Percentiles rank a stretch among this genome's conserved stretches.
phyloP scores from a whole-genome alignment of 164 flowering plant species.

The Houttuynia cordata region DNA sequence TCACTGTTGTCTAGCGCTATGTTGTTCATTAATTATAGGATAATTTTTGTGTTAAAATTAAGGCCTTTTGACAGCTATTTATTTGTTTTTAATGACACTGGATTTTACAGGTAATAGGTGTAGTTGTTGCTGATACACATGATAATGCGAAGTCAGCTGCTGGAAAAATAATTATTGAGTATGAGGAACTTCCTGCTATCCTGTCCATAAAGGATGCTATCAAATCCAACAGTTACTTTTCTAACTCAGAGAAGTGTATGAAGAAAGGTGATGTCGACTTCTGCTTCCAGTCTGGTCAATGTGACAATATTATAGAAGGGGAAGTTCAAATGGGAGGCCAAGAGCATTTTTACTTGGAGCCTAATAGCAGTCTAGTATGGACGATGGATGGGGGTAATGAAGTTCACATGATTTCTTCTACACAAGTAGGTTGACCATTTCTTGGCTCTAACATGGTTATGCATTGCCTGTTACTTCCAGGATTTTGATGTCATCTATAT shows the following conservation, averaged over 20 bases:
- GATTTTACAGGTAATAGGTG: conserved; percentile 55
- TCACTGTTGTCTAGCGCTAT: background rate
- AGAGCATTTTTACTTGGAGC: conserved; percentile 94
- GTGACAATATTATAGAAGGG: conserved; percentile 72
- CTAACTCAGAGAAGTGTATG: conserved; percentile 49
- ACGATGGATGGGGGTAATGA: conserved; percentile 83
- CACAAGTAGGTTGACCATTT: conserved; percentile 47
- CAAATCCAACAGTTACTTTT: conserved; percentile 52
- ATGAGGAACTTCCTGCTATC: conserved; percentile 76
- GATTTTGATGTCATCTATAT: background rate
- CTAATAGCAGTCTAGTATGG: conserved; percentile 68
- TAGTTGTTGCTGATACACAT: conserved; percentile 92
- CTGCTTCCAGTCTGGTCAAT: conserved; percentile 59
- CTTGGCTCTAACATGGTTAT: background rate
- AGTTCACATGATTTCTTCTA: conserved; percentile 91
- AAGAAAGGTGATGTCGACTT: conserved; percentile 72
- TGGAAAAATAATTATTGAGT: conserved; percentile 54
- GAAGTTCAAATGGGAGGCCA: conserved; percentile 88
- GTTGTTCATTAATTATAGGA: background rate
- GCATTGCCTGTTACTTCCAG: background rate
- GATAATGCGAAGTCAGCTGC: conserved; percentile 87
- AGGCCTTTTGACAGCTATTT: no score
- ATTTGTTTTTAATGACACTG: no score
- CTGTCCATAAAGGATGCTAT: conserved; percentile 76
- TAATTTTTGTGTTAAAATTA: no score